Evolutionary conservation across 2,329 filamentous ascomycete species (phyloP).

Genomic region (Venturia carpophila): DNA sequence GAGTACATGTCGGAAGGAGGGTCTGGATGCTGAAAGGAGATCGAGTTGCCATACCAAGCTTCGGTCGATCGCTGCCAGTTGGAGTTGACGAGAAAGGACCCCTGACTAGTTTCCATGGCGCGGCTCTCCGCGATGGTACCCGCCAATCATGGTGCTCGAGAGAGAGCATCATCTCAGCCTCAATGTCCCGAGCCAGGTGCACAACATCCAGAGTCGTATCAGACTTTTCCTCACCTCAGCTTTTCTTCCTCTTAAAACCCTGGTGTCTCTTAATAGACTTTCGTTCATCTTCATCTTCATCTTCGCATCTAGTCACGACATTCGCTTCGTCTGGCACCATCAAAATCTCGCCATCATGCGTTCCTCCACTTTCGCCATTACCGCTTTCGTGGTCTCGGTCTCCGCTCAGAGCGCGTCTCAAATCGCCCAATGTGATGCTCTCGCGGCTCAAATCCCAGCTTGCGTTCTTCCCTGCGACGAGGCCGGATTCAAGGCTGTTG

Average conservation of each 20-base stretch:
- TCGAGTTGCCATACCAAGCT: background rate
- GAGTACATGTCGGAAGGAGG: background rate
- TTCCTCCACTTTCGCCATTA: background rate
- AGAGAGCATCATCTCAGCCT: background rate
- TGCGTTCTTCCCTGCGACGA: slow-evolving; percentile 13
- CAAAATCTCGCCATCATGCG: background rate
- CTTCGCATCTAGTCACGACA: background rate
- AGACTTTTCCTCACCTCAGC: slow-evolving; percentile 3
- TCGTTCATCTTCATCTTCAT: background rate
- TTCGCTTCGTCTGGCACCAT: background rate
- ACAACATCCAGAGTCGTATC: background rate
- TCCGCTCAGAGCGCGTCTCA: slow-evolving; percentile 13
- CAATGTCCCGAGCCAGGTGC: background rate
- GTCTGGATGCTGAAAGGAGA: background rate
- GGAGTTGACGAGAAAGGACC: background rate
- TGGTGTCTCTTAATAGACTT: background rate
- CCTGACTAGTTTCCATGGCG: background rate
- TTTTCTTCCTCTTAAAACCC: background rate
- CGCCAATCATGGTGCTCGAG: background rate
- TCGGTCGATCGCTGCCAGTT: background rate
- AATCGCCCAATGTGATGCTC: slow-evolving; percentile 1
- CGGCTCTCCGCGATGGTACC: background rate
- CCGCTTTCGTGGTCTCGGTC: background rate
- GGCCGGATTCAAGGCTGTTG: slow-evolving; percentile 2
- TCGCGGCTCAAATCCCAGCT: slow-evolving; percentile 11